phyloP scores from a whole-genome alignment of 2,329 filamentous ascomycete genomes.

The Calonectria pteridis region DNA sequence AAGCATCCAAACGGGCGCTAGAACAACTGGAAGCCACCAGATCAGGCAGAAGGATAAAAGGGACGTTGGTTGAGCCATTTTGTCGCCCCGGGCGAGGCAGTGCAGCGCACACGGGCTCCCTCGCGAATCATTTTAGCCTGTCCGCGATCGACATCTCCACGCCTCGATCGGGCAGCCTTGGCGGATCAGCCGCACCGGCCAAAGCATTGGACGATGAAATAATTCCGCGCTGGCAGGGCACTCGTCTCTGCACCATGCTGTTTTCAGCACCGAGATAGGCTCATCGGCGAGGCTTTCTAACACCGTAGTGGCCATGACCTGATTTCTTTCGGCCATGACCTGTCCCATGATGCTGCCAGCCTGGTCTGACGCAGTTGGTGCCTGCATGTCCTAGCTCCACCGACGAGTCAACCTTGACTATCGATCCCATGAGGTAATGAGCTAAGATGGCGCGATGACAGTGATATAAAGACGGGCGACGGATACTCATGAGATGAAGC shows the following conservation, averaged over 20 bases:
- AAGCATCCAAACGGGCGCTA: not conserved
- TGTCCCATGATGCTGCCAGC: not conserved
- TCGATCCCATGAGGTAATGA: not conserved
- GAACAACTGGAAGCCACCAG: not conserved
- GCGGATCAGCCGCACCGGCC: not conserved
- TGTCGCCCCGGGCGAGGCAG: not conserved
- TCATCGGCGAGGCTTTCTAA: not conserved
- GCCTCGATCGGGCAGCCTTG: not conserved
- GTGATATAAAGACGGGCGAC: not conserved
- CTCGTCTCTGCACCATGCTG: not conserved
- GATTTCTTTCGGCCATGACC: not conserved
- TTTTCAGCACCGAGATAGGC: constrained; percentile 1
- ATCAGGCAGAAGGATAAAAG: not conserved
- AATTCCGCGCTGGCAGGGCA: not conserved
- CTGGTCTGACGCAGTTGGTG: not conserved
- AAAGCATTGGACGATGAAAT: not conserved
- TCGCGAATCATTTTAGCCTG: not conserved
- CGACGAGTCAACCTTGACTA: not conserved
- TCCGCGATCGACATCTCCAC: not conserved
- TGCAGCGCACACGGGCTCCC: not conserved
- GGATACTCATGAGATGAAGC: not conserved
- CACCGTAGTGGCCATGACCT: not conserved
- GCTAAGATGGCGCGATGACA: not conserved
- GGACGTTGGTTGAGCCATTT: not conserved
- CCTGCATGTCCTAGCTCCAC: not conserved